Percentiles rank a stretch among this genome's conserved stretches.
Conservation (phyloP, 2,329 filamentous ascomycete species). For the Colletotrichum cuscutae region DNA sequence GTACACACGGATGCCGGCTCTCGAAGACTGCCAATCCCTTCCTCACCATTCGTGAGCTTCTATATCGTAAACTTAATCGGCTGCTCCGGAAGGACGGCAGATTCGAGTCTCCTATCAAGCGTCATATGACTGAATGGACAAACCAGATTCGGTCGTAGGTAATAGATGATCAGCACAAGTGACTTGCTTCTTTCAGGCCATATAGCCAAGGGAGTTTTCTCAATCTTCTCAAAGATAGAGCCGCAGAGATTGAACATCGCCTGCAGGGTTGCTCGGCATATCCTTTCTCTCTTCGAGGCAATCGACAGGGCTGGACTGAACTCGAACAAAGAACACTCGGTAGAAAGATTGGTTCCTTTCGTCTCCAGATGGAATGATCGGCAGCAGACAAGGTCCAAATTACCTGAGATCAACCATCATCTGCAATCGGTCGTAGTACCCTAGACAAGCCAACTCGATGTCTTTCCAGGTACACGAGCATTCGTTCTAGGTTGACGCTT, state of each 20-base stretch:
- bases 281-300: background rate
- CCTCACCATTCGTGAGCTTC: fast-evolving
- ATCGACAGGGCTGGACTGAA: background rate
- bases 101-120: no score
- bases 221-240: background rate
- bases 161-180: no score
- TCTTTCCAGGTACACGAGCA: background rate
- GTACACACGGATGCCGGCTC: no score
- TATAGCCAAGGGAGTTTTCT: background rate
- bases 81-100: no score
- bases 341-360: no score
- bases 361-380: no score
- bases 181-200: no score
- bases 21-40: no score
- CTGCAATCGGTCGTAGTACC: background rate
- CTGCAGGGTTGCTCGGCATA: background rate
- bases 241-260: background rate
- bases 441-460: background rate
- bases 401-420: background rate
- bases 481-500: background rate
- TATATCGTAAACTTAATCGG: no score
- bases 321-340: background rate
- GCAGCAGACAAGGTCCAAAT: background rate
- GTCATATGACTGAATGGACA: no score
- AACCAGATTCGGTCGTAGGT: no score